Percentiles rank a stretch among this genome's conserved stretches.
phyloP scores from a whole-genome alignment of 305 asterid genomes.

The Plantago coronopus region DNA sequence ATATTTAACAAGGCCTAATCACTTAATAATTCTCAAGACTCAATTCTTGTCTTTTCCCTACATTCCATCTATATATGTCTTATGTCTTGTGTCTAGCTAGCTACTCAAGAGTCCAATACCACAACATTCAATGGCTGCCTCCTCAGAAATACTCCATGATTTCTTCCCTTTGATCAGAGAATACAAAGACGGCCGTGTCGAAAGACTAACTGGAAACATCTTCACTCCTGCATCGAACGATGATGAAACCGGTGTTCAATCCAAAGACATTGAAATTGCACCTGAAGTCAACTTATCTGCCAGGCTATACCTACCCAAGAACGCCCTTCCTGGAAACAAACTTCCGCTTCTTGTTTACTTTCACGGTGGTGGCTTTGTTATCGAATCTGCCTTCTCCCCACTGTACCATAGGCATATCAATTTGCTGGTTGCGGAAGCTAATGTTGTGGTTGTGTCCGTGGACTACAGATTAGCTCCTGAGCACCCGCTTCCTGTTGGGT shows the following conservation, averaged over 20 bases:
- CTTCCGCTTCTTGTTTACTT: constrained; percentile 43
- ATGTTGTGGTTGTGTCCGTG: constrained; percentile 32
- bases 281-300: constrained; percentile 13
- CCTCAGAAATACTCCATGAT: constrained; percentile 9
- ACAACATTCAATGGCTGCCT: not conserved
- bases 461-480: constrained; percentile 52
- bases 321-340: constrained; percentile 12
- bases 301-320: constrained; percentile 18
- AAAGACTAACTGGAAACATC: constrained; percentile 11
- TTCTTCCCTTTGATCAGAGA: constrained; percentile 10
- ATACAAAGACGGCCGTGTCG: constrained; percentile 17
- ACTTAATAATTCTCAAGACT: not conserved
- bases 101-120: not conserved
- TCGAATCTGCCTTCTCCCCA: constrained; percentile 35
- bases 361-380: constrained; percentile 46
- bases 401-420: constrained; percentile 33
- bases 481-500: constrained; percentile 33
- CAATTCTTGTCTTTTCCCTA: not conserved
- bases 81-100: not conserved
- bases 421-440: constrained; percentile 32
- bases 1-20: too few relatives aligned
- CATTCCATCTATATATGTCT: not conserved
- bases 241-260: constrained; percentile 3
- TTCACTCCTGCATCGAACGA: not conserved
- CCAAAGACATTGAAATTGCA: constrained; percentile 13